phyloP scores from a whole-genome alignment of 164 flowering plant species.

The Magnolia kwangsiensis region DNA sequence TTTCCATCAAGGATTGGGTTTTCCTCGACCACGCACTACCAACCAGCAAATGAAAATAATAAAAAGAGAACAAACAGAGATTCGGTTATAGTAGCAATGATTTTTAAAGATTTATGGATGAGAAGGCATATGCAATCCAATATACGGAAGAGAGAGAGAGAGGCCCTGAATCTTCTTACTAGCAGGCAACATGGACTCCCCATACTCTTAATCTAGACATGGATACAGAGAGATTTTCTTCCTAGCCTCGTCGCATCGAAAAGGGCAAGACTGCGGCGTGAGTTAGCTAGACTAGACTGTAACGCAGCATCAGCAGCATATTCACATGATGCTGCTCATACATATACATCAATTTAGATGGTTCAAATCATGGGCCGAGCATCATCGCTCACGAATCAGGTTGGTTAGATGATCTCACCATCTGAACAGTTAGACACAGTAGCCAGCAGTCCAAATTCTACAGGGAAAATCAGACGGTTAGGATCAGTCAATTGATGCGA shows the following conservation, averaged over 20 bases:
- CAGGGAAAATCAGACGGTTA: neutral
- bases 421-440: neutral
- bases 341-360: too few species aligned
- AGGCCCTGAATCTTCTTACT: neutral
- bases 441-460: neutral
- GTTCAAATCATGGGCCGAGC: too few species aligned
- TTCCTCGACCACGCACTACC: neutral
- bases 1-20: neutral
- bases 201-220: neutral
- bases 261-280: too few species aligned
- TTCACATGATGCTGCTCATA: too few species aligned
- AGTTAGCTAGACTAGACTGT: too few species aligned
- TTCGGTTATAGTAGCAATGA: too few species aligned
- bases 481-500: too few species aligned
- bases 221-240: neutral
- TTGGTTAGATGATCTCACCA: neutral
- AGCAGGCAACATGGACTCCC: neutral
- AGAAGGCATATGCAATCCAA: neutral
- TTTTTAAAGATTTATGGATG: too few species aligned
- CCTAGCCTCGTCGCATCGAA: too few species aligned
- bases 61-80: too few species aligned
- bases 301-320: too few species aligned
- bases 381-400: neutral
- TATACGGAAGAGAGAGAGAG: neutral
- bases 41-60: neutral